Base-by-base conservation (phyloP, 139 green algal genomes). In the Microglena sp. region DNA sequence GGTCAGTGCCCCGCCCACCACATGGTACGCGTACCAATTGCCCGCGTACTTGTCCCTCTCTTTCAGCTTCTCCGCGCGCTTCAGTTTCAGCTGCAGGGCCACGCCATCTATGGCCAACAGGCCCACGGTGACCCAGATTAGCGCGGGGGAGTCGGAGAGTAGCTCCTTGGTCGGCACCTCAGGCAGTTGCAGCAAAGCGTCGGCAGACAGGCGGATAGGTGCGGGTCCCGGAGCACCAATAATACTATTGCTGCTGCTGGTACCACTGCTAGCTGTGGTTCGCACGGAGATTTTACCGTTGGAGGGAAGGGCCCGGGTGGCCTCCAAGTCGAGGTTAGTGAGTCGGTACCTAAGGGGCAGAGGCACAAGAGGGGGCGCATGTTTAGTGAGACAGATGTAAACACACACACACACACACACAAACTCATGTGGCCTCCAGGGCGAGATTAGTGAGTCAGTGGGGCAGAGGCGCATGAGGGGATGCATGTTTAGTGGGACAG, bases 21-120 rank as follows among this genome's bases (percentile, higher is more conserved):
- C 73, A 31, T 86, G 72, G 56, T 89, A 90, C 1, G 72, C 68
- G 50, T 80, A 86, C 84, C 84, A 92, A 5, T 70, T 65, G 15
- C 86, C 84, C 2, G 55, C 55, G 4, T 65, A 36, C 7, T 54
- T 70, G 60, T 90, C 84, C 22, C 82, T 60, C 65, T 86, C 73
- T 46, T 63, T 68, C 1, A 76, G 66, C 70, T 72, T 77, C 27
- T 77, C 77, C n/a, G 66, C 45, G 6, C 73, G 74, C 45, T 78
- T 77, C 28, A 87, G 69, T 53, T 79, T 81, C 5, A 88, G 69
- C 74, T 86, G 76, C 55, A 82, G 64, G 15, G 57, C 76, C 36
- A 83, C 22, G 1, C 79, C 79, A 29, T 86, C 79, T 55, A 64
- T 60, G 27, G 79, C 79, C 60, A 86, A 62, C 55, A 86, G 68